Evolutionary conservation across 495 filamentous ascomycete genomes (phyloP).

Genomic region (Aspergillus nanangensis): DNA sequence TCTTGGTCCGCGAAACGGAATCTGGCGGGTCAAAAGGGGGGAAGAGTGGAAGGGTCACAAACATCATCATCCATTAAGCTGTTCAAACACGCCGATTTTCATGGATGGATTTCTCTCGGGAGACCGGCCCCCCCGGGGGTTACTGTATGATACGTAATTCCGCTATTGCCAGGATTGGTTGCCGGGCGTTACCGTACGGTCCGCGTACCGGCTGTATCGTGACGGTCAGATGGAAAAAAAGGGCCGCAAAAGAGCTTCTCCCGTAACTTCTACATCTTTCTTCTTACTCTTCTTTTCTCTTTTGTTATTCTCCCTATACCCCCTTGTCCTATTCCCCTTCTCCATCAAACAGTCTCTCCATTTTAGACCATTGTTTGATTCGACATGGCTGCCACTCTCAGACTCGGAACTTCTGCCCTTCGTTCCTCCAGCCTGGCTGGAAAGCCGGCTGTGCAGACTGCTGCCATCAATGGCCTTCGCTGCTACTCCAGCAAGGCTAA

Average conservation of each 20-base stretch:
- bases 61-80: not conserved
- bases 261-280: constrained; percentile 22
- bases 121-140: constrained; percentile 13
- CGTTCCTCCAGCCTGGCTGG: constrained; percentile 65
- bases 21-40: constrained; percentile 16
- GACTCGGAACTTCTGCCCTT: constrained; percentile 70
- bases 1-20: constrained; percentile 17
- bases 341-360: constrained; percentile 24
- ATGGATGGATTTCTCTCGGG: constrained; percentile 15
- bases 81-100: constrained; percentile 7
- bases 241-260: constrained; percentile 24
- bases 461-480: constrained; percentile 75
- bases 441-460: constrained; percentile 57
- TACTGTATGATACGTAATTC: constrained; percentile 17
- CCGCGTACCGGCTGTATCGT: constrained; percentile 34
- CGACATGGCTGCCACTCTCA: constrained; percentile 74
- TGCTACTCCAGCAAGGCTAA: constrained; percentile 86
- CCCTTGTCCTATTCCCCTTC: constrained; percentile 22
- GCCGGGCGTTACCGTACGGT: constrained; percentile 18
- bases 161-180: constrained; percentile 12
- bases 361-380: constrained; percentile 26
- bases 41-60: constrained; percentile 1
- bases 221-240: constrained; percentile 38
- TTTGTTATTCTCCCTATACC: constrained; percentile 19
- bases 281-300: constrained; percentile 27